Evolutionary conservation across 441 rosid genomes (phyloP), one percentile per base, ranked within the genome.

Genomic region (Biscutella laevigata): DNA sequence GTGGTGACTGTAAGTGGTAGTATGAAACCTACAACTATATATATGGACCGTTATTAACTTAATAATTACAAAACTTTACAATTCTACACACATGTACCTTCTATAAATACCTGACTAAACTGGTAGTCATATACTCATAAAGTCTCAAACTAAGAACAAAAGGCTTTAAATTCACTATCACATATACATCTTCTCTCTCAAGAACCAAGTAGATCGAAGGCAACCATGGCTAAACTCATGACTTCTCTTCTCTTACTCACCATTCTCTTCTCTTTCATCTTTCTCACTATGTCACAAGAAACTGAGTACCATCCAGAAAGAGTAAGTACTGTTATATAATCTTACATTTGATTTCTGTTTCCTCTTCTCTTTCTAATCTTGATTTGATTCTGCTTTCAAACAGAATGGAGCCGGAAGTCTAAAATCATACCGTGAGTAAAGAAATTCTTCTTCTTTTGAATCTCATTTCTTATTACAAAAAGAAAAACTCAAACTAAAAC

Each of bases 391-490:
- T n/a, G n/a, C n/a, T n/a, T n/a, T n/a, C n/a, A 7, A 38, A 37
- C 70, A 77, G 84, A 69, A 77, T 39, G 88, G 82, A 58, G 43
- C 76, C 0, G 79, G 84, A 41, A 77, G 80, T 58, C 73, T 77
- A 25, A 77, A 77, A 72, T 70, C 77, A 73, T 77, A 67, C 58
- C 78, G 87, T 78, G 65, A 78, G 87, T 65, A 32, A 33, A 37
- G 32, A 20, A 1, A 1, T 37, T 16, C 34, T 27, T 64, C 4
- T 2, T 29, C 1, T 22, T 11, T 11, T 7, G 5, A n/a, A 10
- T 52, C 3, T 59, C 12, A 6, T 20, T 21, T 20, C 5, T 34
- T 15, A 19, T n/a, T 27, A 16, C 35, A 0, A 1, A 11, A 53
- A 30, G n/a, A 41, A 16, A 15, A 15, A 5, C 0, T 6, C 14